Percentiles rank a stretch among this genome's conserved stretches.
Evolutionary conservation across 805 yeast species (phyloP).

Genomic region (Zygoascus biomembranicola): DNA sequence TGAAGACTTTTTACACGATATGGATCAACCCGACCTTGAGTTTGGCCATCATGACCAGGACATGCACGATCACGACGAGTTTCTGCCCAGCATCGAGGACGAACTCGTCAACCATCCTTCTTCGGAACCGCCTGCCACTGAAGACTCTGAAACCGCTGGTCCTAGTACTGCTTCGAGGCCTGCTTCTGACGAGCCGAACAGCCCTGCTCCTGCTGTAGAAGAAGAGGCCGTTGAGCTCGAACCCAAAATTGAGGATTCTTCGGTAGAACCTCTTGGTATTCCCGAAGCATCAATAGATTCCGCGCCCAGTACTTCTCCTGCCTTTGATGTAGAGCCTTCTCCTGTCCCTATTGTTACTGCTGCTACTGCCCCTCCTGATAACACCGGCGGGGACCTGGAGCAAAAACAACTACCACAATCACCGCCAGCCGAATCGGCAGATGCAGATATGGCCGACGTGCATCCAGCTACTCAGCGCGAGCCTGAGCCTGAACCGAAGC

Average conservation of each 20-base stretch:
- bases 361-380: neutral
- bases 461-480: neutral
- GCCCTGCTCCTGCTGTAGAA: neutral
- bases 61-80: neutral
- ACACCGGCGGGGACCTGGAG: neutral
- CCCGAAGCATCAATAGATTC: neutral
- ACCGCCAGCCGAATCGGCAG: neutral
- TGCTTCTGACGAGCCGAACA: neutral
- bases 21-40: neutral
- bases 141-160: neutral
- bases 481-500: neutral
- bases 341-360: neutral
- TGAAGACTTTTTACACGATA: neutral
- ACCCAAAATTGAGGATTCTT: neutral
- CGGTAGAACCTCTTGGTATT: slow-evolving; percentile 1
- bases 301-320: neutral
- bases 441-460: neutral
- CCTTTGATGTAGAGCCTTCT: neutral
- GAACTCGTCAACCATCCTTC: neutral
- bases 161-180: neutral
- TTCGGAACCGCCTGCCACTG: neutral
- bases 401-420: neutral
- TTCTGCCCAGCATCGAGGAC: neutral
- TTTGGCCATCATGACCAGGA: neutral
- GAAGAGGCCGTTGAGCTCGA: neutral